These are phyloP conservation scores for Penicillium psychrosexuale DNA, from an alignment of 2,329 filamentous ascomycete genomes.

Conservation along the genomic window DNA sequence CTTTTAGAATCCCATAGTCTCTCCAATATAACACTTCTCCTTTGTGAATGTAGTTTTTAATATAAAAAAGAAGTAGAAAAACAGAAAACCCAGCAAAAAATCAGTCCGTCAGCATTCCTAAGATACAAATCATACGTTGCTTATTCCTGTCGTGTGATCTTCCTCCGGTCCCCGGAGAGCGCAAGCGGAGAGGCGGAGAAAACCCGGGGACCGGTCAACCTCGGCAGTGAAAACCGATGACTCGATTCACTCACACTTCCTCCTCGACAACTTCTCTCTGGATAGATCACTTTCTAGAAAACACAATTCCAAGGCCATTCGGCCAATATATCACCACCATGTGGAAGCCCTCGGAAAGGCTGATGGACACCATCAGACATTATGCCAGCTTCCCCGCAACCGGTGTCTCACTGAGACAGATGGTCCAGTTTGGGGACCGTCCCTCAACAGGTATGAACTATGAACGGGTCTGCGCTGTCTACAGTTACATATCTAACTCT, in stretches of 20 bases:
- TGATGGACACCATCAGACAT: conserved; percentile 97
- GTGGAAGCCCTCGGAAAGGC: conserved; percentile 86
- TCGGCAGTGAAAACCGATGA: conserved; percentile 27
- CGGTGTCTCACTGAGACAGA: conserved; percentile 92
- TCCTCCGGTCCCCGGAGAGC: conserved; percentile 25
- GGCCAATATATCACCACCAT: conserved; percentile 51
- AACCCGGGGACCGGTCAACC: conserved; percentile 19
- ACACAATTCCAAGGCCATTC: conserved; percentile 21
- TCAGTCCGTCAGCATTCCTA: too few species aligned
- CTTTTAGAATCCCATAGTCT: neutral
- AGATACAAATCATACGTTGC: neutral
- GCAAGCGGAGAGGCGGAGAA: conserved; percentile 19
- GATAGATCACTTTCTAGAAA: conserved; percentile 1
- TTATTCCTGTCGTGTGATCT: conserved; percentile 7
- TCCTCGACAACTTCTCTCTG: neutral
- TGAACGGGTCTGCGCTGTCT: conserved; percentile 21
- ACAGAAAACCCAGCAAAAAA: neutral
- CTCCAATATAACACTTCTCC: neutral
- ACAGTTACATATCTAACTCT: neutral
- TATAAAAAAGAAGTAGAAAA: neutral
- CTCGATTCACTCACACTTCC: conserved; percentile 6
- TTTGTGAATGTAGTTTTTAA: neutral
- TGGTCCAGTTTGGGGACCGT: conserved; percentile 97
- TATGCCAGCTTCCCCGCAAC: conserved; percentile 97
- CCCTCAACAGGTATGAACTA: conserved; percentile 73